Evolutionary conservation across 2,329 filamentous ascomycete species (phyloP).

Genomic region (Xylaria arbuscula): DNA sequence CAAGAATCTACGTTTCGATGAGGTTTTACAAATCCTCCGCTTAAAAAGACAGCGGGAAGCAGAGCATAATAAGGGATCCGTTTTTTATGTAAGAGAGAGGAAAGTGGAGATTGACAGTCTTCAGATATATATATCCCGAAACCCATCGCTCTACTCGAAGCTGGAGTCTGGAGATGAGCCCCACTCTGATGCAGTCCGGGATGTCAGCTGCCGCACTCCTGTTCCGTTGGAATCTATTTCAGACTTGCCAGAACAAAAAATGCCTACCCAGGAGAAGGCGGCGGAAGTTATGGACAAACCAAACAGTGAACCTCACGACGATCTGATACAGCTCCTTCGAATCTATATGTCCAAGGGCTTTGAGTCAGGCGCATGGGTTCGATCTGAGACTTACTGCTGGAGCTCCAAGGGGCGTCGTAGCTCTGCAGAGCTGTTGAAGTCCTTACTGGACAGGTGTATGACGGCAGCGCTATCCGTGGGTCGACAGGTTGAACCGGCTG

Average conservation of each 20-base stretch:
- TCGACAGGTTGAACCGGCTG: slow-evolving; percentile 44
- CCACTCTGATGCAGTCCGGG: slow-evolving; percentile 44
- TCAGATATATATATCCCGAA: slow-evolving; percentile 47
- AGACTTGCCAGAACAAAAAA: slow-evolving; percentile 26
- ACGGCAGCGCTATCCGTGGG: slow-evolving; percentile 46
- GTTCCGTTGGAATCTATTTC: slow-evolving; percentile 31
- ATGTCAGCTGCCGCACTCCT: slow-evolving; percentile 46
- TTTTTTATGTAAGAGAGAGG: slow-evolving; percentile 45
- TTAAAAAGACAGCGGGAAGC: slow-evolving; percentile 45
- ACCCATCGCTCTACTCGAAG: slow-evolving; percentile 45
- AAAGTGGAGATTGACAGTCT: slow-evolving; percentile 45
- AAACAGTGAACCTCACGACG: slow-evolving; percentile 28
- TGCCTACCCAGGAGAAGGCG: slow-evolving; percentile 6
- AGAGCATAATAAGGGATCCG: slow-evolving; percentile 38
- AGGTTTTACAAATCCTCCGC: slow-evolving; percentile 48
- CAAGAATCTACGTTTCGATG: slow-evolving; percentile 47
- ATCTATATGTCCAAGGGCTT: slow-evolving; percentile 42
- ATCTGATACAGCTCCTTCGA: slow-evolving; percentile 40
- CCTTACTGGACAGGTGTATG: slow-evolving; percentile 47
- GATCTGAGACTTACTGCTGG: slow-evolving; percentile 43
- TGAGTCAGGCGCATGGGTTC: slow-evolving; percentile 41
- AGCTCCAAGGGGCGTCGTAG: slow-evolving; percentile 42
- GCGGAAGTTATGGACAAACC: slow-evolving; percentile 15
- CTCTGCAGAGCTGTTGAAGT: slow-evolving; percentile 45
- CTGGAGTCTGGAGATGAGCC: slow-evolving; percentile 44